A percentile compares a stretch with the other conserved stretches of the same genome.
Conservation (phyloP, 306 rosid genomes). For the Prunus mongolica region DNA sequence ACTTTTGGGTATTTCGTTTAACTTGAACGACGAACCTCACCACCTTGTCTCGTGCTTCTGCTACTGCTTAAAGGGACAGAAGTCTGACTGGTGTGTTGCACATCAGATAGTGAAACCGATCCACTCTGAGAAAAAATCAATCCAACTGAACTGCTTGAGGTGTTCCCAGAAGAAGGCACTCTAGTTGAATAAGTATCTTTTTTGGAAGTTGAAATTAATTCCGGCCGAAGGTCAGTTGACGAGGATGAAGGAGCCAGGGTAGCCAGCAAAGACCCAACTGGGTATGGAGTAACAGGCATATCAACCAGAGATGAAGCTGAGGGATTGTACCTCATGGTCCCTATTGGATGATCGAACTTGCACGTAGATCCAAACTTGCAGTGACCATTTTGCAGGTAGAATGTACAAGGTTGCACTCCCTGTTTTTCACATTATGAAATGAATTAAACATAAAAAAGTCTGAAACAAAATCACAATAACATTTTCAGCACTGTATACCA, state of each 20-base stretch:
- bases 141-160: constrained; percentile 51
- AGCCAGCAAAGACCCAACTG: constrained; percentile 71
- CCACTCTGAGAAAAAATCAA: constrained; percentile 66
- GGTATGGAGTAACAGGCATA: constrained; percentile 71
- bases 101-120: constrained; percentile 53
- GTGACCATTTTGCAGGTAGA: constrained; percentile 55
- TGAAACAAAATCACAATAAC: neutral
- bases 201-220: constrained; percentile 38
- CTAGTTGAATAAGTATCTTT: constrained; percentile 52
- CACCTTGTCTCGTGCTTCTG: constrained; percentile 60
- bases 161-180: constrained; percentile 58
- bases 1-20: constrained; percentile 14
- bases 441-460: neutral
- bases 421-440: constrained; percentile 21
- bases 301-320: constrained; percentile 64
- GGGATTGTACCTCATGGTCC: constrained; percentile 55
- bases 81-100: constrained; percentile 56
- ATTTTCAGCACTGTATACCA: neutral
- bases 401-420: constrained; percentile 44
- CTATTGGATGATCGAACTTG: constrained; percentile 86
- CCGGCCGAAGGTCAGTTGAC: constrained; percentile 56
- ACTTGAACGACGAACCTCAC: constrained; percentile 41
- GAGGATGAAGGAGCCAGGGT: constrained; percentile 59
- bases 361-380: constrained; percentile 86
- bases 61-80: constrained; percentile 46